Evolutionary conservation across 2,329 filamentous ascomycete species (phyloP).

Genomic region (Cercospora beticola): DNA sequence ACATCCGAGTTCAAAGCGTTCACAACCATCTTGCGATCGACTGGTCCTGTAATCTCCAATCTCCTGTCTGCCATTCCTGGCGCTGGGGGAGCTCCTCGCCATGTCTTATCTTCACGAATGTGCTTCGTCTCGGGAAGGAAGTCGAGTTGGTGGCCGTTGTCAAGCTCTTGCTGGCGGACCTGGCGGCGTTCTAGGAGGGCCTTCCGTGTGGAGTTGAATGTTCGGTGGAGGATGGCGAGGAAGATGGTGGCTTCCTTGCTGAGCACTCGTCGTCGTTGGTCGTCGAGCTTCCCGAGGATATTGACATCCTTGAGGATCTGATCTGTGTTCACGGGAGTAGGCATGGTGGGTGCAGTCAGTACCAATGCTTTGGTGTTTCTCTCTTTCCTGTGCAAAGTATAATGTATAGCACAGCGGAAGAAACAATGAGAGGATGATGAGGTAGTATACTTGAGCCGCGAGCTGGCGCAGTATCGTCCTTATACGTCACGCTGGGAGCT

Average conservation of each 20-base stretch:
- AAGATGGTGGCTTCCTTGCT: conserved; percentile 88
- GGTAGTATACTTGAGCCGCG: conserved; percentile 7
- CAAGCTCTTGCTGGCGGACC: conserved; percentile 85
- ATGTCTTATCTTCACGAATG: conserved; percentile 89
- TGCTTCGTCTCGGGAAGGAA: conserved; percentile 95
- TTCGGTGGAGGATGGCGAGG: conserved; percentile 88
- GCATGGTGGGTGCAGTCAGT: conserved; percentile 21
- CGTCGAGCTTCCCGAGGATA: conserved; percentile 75
- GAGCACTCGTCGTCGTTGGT: conserved; percentile 84
- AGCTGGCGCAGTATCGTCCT: conserved; percentile 17
- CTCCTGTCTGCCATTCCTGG: conserved; percentile 90
- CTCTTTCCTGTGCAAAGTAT: not conserved
- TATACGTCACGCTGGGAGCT: conserved; percentile 28
- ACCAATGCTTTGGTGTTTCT: not conserved
- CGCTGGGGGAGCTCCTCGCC: conserved; percentile 88
- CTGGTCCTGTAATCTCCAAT: conserved; percentile 95
- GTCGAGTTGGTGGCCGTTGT: conserved; percentile 83
- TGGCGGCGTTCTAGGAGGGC: conserved; percentile 81
- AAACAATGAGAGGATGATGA: conserved; percentile 13
- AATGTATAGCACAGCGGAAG: conserved; percentile 1
- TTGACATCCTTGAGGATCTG: conserved; percentile 82
- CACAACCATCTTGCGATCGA: conserved; percentile 98
- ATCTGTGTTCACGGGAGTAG: conserved; percentile 48
- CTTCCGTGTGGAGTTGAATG: conserved; percentile 89
- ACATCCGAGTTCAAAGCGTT: conserved; percentile 95